Evolutionary conservation across 23 red algal genomes (phyloP).

Genomic region (Gracilaria vermiculophylla): DNA sequence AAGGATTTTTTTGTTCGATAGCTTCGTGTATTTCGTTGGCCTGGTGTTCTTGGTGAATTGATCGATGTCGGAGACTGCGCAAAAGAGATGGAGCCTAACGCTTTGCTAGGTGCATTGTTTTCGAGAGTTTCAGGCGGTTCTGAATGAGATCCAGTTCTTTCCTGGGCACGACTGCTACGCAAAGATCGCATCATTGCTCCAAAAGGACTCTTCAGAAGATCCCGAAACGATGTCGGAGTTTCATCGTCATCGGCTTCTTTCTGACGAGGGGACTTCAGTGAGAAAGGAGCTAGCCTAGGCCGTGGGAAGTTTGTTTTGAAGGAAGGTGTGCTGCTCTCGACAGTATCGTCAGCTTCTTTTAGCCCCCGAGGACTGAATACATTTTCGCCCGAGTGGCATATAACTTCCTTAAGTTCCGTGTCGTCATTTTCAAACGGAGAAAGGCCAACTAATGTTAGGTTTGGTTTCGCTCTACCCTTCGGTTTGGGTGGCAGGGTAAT

Average conservation of each 20-base stretch:
- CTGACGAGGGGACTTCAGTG: background rate
- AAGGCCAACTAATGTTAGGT: background rate
- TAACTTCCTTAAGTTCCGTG: background rate
- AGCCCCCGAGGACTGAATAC: background rate
- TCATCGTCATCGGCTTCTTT: slow-evolving; percentile 10
- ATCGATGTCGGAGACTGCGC: background rate
- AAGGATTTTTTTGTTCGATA: background rate
- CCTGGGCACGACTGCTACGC: background rate
- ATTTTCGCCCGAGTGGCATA: slow-evolving; percentile 9
- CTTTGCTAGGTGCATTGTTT: background rate
- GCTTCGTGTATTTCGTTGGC: background rate
- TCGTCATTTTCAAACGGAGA: background rate
- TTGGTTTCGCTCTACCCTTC: background rate
- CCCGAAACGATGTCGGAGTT: slow-evolving; percentile 30
- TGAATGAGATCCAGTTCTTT: background rate
- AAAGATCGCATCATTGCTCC: slow-evolving; percentile 3
- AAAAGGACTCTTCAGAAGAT: slow-evolving; percentile 35
- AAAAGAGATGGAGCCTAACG: background rate
- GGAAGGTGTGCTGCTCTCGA: background rate
- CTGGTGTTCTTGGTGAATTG: background rate
- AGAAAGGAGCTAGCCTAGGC: background rate
- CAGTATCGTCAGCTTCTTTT: too few species aligned
- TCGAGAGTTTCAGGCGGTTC: background rate
- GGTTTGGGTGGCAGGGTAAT: background rate
- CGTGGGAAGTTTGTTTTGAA: background rate